These are phyloP conservation scores for Barnettozyma pratensis DNA, from an alignment of 805 yeast species.

Conservation along the genomic window DNA sequence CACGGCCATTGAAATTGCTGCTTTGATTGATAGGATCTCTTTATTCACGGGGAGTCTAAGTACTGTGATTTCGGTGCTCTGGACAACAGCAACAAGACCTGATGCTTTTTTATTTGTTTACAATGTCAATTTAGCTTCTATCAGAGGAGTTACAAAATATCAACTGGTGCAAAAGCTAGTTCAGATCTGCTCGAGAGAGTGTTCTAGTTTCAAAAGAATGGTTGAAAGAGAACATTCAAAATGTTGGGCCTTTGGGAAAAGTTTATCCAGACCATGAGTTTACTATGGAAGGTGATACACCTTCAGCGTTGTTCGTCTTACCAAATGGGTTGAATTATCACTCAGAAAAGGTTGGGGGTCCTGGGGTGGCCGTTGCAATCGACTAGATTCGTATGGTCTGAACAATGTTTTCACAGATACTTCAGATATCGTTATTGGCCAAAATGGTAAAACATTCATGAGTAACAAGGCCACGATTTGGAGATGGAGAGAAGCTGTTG, in stretches of 20 bases:
- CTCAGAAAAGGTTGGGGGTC: slow-evolving; percentile 30
- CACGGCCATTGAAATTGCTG: no score
- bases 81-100: no score
- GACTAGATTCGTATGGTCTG: slow-evolving; percentile 19
- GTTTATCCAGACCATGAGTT: slow-evolving; percentile 23
- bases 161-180: no score
- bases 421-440: slow-evolving; percentile 22
- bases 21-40: no score
- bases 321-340: slow-evolving; percentile 28
- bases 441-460: slow-evolving; percentile 13
- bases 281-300: slow-evolving; percentile 31
- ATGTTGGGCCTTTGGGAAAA: slow-evolving; percentile 26
- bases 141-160: no score
- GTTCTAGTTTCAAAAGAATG: slow-evolving; percentile 25
- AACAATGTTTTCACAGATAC: slow-evolving; percentile 23
- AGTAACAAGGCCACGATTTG: slow-evolving; percentile 28
- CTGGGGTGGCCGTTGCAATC: slow-evolving; percentile 31
- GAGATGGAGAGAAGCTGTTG: slow-evolving; percentile 31
- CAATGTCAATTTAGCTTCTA: no score
- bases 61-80: no score
- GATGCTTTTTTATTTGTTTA: no score
- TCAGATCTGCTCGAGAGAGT: no score
- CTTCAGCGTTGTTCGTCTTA: slow-evolving; percentile 22
- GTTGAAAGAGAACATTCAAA: slow-evolving; percentile 20
- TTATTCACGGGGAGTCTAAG: no score